These are phyloP conservation scores for Adansonia grandidieri DNA, from an alignment of 441 rosid species.

Conservation along the genomic window DNA sequence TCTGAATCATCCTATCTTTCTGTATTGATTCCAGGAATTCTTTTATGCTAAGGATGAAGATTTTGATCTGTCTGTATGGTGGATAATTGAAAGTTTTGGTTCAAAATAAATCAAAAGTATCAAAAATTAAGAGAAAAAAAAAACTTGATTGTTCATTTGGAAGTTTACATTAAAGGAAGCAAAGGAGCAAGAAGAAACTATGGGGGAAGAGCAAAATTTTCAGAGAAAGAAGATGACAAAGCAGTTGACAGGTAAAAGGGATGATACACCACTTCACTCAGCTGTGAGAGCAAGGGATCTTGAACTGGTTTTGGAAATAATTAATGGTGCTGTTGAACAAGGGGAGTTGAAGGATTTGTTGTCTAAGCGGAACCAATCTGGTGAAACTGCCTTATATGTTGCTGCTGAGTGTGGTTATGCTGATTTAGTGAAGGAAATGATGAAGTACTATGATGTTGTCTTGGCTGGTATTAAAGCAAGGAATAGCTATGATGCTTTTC, in stretches of 20 bases:
- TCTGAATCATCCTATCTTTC: conserved; percentile 15
- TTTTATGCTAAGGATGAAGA: conserved; percentile 4
- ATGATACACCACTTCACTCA: conserved; percentile 66
- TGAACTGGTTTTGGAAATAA: conserved; percentile 48
- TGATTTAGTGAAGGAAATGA: conserved; percentile 65
- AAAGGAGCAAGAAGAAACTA: not conserved
- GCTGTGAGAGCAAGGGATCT: conserved; percentile 68
- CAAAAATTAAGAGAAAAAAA: not conserved
- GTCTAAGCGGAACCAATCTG: conserved; percentile 68
- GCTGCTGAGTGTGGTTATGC: conserved; percentile 71
- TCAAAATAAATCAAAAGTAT: not conserved
- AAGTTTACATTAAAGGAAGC: conserved; percentile 32
- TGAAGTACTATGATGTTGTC: conserved; percentile 51
- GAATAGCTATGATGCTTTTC: conserved; percentile 81
- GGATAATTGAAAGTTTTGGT: conserved; percentile 19
- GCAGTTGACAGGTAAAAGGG: conserved; percentile 73
- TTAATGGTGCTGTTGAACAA: conserved; percentile 35
- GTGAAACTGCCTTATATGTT: conserved; percentile 76
- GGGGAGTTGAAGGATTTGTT: conserved; percentile 51
- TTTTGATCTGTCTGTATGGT: conserved; percentile 22
- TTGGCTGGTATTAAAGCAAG: conserved; percentile 63
- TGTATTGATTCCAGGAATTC: conserved; percentile 7
- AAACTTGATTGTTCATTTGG: not conserved
- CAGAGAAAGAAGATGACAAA: conserved; percentile 60
- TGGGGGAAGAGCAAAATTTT: conserved; percentile 37